Base-by-base conservation (phyloP, 1,284 basidiomycete species). In the Rhodotorula sp. region DNA sequence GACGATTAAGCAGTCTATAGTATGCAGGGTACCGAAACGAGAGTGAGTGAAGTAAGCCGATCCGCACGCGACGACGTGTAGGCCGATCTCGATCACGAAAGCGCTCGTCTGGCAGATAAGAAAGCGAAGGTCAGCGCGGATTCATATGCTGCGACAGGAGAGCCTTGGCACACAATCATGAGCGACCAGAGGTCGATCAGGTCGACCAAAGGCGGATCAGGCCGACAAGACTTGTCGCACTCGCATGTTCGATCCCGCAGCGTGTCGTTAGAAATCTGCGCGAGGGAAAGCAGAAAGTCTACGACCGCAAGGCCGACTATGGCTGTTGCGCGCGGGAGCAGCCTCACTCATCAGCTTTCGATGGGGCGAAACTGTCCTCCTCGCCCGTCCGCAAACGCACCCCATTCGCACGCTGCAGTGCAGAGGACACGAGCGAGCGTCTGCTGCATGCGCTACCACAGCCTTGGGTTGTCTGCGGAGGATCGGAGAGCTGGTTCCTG, bases 71-170 rank as follows among this genome's bases (percentile, higher is more conserved):
- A 58, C 0, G 0, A 65, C 14, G 58, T 67, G 59, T 2, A 67
- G 16, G 0, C 47, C 49, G 18, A 71, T 61, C 38, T 71, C 69
- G 55, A 71, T 3, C 38, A 64, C n/a, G 56, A 71, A 71, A 12
- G 47, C 14, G 8, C 28, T 63, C 64, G 57, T n/a, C 3, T 23
- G 50, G 12, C 26, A 34, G 49, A 26, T 0, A 52, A 23, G n/a
- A 16, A 26, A 28, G 28, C 28, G 28, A 28, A 28, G 28, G 21
- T 23, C 28, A 16, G 15, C 19, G 26, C 18, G 28, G 18, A 5
- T 19, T 7, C 31, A 21, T 6, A 14, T 34, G 31, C 23, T 3
- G 56, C 18, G 28, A 12, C 5, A 34, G 34, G 21, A 34, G 21
- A 34, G 34, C 5, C 6, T 31, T 28, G 21, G 18, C 56, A 2